These are phyloP conservation scores for Talaromyces albobiverticillius DNA, from an alignment of 2,329 filamentous ascomycete species.

Conservation along the genomic window DNA sequence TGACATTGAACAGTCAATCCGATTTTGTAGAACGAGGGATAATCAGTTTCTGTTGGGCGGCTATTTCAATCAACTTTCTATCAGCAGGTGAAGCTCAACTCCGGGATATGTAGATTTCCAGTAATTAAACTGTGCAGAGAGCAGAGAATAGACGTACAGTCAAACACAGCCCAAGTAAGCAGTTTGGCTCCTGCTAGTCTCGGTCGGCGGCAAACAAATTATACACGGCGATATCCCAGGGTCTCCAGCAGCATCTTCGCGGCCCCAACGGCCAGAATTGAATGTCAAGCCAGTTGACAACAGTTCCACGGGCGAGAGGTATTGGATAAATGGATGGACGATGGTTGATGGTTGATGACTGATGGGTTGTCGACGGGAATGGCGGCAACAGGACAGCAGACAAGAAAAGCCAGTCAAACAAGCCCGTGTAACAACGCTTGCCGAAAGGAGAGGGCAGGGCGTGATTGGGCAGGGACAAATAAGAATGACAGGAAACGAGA, in stretches of 20 bases:
- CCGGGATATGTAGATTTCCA: too few relatives aligned
- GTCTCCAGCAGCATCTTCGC: conserved; percentile 10
- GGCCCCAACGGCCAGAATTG: neutral
- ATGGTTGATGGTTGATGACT: neutral
- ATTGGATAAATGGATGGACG: neutral
- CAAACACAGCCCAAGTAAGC: neutral
- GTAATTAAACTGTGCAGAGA: too few relatives aligned
- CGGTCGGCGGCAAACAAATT: conserved; percentile 6
- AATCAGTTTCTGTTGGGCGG: neutral
- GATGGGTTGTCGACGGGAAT: neutral
- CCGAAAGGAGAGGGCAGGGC: too few relatives aligned
- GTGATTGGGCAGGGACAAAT: too few relatives aligned
- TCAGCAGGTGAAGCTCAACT: too few relatives aligned
- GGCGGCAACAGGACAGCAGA: too few relatives aligned
- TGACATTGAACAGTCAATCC: neutral
- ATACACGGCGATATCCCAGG: neutral
- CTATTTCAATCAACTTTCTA: too few relatives aligned
- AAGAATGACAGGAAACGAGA: too few relatives aligned
- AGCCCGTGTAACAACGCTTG: too few relatives aligned
- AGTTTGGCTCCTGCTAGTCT: neutral
- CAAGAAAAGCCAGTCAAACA: neutral
- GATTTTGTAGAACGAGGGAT: neutral
- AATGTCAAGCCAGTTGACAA: neutral
- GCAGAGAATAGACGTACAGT: neutral
- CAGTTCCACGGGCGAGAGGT: neutral